A percentile compares a stretch with the other conserved stretches of the same genome.
These are phyloP conservation scores for Aspergillus pseudoterreus DNA, from an alignment of 2,329 filamentous ascomycete species.

Conservation along the genomic window DNA sequence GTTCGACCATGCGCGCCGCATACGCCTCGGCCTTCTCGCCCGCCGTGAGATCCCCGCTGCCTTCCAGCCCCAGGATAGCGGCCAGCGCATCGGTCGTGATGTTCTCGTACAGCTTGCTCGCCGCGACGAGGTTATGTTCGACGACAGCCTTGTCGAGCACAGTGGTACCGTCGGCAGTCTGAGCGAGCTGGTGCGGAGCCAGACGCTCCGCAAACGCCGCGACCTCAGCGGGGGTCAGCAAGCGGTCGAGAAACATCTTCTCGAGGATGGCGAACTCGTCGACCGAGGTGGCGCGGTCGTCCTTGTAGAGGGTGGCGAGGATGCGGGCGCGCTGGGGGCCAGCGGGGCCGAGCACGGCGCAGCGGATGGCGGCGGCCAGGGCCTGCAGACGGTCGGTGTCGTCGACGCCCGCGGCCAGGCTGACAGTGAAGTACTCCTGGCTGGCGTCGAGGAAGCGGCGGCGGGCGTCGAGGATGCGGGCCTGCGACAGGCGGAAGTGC, in stretches of 20 bases:
- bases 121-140: slow-evolving; percentile 90
- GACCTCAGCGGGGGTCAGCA: slow-evolving; percentile 79
- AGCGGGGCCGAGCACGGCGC: slow-evolving; percentile 86
- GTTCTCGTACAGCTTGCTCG: slow-evolving; percentile 74
- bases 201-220: slow-evolving; percentile 78
- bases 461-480: slow-evolving; percentile 87
- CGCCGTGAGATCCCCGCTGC: slow-evolving; percentile 38
- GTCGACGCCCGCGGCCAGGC: slow-evolving; percentile 71
- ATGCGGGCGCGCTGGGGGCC: slow-evolving; percentile 78
- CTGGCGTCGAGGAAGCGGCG: slow-evolving; percentile 85
- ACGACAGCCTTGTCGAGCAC: slow-evolving; percentile 90
- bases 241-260: slow-evolving; percentile 92
- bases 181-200: slow-evolving; percentile 82
- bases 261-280: slow-evolving; percentile 85
- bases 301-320: slow-evolving; percentile 84
- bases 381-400: slow-evolving; percentile 84
- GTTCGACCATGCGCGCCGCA: slow-evolving; percentile 92
- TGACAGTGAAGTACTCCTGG: slow-evolving; percentile 83
- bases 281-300: slow-evolving; percentile 73
- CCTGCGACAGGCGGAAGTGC: slow-evolving; percentile 87
- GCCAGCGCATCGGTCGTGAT: slow-evolving; percentile 74
- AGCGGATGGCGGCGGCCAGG: slow-evolving; percentile 82
- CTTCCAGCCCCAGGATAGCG: slow-evolving; percentile 69
- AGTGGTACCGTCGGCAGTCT: slow-evolving; percentile 84
- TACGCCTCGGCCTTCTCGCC: slow-evolving; percentile 83